Evolutionary conservation across 306 rosid genomes (phyloP).

Genomic region (Sesbania bispinosa): DNA sequence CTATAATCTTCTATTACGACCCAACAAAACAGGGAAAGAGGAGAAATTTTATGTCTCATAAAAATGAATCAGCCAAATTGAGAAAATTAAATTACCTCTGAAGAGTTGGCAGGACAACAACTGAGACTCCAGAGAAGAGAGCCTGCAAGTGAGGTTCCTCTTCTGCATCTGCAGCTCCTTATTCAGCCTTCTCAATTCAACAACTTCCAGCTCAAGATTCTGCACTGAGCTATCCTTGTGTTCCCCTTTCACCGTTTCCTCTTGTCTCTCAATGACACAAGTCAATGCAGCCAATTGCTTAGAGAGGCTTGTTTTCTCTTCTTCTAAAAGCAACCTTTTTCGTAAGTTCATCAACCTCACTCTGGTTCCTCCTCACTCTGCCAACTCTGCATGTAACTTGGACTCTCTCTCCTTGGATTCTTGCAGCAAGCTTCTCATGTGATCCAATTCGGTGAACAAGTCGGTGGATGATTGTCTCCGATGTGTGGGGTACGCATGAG

Average conservation of each 20-base stretch:
- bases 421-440: slow-evolving; percentile 66
- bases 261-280: slow-evolving; percentile 40
- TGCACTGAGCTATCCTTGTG: slow-evolving; percentile 23
- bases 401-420: slow-evolving; percentile 83
- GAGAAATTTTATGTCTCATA: not conserved
- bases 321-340: slow-evolving; percentile 55
- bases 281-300: slow-evolving; percentile 47
- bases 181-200: slow-evolving; percentile 81
- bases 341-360: slow-evolving; percentile 53
- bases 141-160: slow-evolving; percentile 73
- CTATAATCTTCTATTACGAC: not conserved
- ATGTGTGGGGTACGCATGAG: slow-evolving; percentile 58
- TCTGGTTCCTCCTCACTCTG: slow-evolving; percentile 51
- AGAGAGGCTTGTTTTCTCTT: slow-evolving; percentile 50
- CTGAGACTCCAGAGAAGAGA: slow-evolving; percentile 65
- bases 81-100: slow-evolving; percentile 51
- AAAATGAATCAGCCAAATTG: not conserved
- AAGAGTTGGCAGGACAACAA: slow-evolving; percentile 49
- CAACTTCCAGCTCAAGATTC: slow-evolving; percentile 75
- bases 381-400: slow-evolving; percentile 74
- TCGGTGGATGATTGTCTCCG: slow-evolving; percentile 92
- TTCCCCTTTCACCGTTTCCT: slow-evolving; percentile 38
- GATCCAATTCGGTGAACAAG: slow-evolving; percentile 84
- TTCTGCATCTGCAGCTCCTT: slow-evolving; percentile 94
- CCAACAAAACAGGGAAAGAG: not conserved